phyloP scores from a whole-genome alignment of 495 filamentous ascomycete genomes.

The Platismatia glauca region DNA sequence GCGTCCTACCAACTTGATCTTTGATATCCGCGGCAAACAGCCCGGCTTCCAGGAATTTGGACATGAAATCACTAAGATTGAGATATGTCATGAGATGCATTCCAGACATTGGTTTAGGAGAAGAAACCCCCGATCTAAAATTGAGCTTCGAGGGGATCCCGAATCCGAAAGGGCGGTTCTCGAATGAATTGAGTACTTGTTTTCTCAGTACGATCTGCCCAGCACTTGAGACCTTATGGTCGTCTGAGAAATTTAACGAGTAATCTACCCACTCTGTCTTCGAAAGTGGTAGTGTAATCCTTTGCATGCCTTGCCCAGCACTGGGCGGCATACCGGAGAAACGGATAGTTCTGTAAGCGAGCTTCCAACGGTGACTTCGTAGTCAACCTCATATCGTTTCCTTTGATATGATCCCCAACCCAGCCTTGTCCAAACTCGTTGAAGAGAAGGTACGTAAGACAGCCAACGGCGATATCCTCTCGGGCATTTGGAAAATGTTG shows the following conservation, averaged over 20 bases:
- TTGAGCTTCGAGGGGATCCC: no score
- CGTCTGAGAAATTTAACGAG: background rate
- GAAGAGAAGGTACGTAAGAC: slow-evolving; percentile 4
- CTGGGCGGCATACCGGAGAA: background rate
- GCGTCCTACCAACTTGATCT: background rate
- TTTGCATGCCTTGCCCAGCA: slow-evolving; percentile 1
- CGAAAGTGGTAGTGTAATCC: background rate
- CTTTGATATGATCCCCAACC: background rate
- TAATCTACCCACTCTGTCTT: background rate
- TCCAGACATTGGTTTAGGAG: background rate
- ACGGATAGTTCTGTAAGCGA: background rate
- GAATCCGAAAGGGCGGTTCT: no score
- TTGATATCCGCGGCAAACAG: background rate
- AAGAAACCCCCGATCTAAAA: background rate
- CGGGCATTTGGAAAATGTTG: background rate
- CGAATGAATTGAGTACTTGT: no score
- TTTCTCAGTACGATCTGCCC: background rate
- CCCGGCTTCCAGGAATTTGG: background rate
- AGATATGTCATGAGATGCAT: background rate
- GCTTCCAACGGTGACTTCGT: no score
- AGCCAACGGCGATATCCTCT: background rate
- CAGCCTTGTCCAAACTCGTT: background rate
- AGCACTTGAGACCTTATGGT: background rate
- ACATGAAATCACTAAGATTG: background rate
- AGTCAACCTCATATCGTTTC: background rate